These are phyloP conservation scores for Ceratobasidium sp. DNA, from an alignment of 1,284 basidiomycete species.

Conservation along the genomic window DNA sequence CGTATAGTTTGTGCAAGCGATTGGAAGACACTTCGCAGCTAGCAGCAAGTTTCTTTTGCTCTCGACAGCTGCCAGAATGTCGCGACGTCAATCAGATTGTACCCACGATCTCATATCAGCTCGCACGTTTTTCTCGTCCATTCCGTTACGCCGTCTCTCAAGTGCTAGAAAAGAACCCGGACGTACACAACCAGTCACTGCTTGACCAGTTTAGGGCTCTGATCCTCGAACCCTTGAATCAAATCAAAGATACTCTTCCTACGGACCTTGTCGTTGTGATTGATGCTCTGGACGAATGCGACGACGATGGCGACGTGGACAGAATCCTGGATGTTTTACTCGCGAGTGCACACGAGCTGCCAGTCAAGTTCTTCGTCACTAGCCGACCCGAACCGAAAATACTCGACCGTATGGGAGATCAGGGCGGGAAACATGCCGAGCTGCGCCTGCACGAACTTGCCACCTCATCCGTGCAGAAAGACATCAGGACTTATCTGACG, in stretches of 20 bases:
- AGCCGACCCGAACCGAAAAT: not conserved
- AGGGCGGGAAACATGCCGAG: not conserved
- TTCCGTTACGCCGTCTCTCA: not conserved
- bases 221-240: not conserved
- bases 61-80: no score
- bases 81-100: not conserved
- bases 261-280: not conserved
- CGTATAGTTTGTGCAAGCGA: slow-evolving; percentile 1
- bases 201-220: not conserved
- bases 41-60: not conserved
- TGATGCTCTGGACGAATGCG: no score
- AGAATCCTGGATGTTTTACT: not conserved
- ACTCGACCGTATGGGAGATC: not conserved
- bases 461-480: not conserved
- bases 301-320: not conserved
- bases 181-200: no score
- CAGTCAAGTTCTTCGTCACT: not conserved
- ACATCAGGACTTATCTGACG: slow-evolving; percentile 4
- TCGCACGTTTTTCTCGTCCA: not conserved
- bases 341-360: not conserved
- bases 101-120: not conserved
- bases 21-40: not conserved
- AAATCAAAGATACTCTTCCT: not conserved
- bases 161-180: not conserved
- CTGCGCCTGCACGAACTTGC: slow-evolving; percentile 19